Evolutionary conservation across 495 filamentous ascomycete species (phyloP).

Genomic region (Podospora tetraspora): DNA sequence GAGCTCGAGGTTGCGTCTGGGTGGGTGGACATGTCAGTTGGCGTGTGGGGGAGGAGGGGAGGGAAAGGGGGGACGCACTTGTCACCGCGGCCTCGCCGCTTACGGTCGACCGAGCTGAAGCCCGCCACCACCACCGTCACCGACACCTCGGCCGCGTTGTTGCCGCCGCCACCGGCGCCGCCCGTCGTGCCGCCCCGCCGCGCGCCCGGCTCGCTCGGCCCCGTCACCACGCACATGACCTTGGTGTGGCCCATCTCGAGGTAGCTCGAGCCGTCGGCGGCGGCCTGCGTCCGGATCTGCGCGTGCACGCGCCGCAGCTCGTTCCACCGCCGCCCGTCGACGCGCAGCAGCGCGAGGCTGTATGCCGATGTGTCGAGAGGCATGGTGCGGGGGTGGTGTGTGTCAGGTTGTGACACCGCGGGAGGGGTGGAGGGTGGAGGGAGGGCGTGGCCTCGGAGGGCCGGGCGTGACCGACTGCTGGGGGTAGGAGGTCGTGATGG

Average conservation of each 20-base stretch:
- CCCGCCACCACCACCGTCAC: slow-evolving; percentile 83
- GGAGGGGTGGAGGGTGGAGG: not conserved
- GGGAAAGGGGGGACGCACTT: slow-evolving; percentile 52
- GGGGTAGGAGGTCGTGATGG: not conserved
- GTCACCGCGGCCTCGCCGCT: slow-evolving; percentile 64
- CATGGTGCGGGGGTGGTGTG: slow-evolving; percentile 47
- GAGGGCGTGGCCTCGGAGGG: not conserved
- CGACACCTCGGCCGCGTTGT: slow-evolving; percentile 56
- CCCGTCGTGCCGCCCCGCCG: slow-evolving; percentile 22
- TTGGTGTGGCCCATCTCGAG: slow-evolving; percentile 96
- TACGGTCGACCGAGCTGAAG: slow-evolving; percentile 82
- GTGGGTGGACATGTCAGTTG: not conserved
- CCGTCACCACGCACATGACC: slow-evolving; percentile 85
- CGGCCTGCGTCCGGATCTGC: slow-evolving; percentile 83
- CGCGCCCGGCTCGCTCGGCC: slow-evolving; percentile 65
- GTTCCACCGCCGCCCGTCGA: slow-evolving; percentile 96
- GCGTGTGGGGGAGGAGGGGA: not conserved
- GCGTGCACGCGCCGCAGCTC: slow-evolving; percentile 86
- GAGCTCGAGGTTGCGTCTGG: slow-evolving; percentile 74
- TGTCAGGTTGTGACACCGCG: not conserved
- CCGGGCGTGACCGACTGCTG: not conserved
- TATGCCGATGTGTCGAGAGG: slow-evolving; percentile 89
- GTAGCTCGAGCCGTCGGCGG: slow-evolving; percentile 85
- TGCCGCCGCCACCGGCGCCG: slow-evolving; percentile 40
- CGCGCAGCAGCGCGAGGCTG: slow-evolving; percentile 75